These are phyloP conservation scores for Candida ulmi DNA, from an alignment of 805 yeast genomes.

Conservation along the genomic window DNA sequence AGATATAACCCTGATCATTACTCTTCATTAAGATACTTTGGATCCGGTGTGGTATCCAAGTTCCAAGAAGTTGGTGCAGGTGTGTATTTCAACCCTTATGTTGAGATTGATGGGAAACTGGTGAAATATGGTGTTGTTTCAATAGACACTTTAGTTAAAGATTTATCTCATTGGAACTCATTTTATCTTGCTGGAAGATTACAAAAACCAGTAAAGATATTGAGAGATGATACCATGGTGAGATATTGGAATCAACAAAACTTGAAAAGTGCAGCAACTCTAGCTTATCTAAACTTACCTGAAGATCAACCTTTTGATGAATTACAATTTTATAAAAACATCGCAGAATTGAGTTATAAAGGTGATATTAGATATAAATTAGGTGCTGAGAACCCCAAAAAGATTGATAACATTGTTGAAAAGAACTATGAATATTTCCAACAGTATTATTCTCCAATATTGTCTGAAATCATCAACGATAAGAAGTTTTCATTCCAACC, in stretches of 20 bases:
- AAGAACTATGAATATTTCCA: constrained; percentile 71
- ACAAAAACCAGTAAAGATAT: constrained; percentile 85
- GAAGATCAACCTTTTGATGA: constrained; percentile 42
- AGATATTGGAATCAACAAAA: constrained; percentile 70
- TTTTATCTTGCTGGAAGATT: constrained; percentile 88
- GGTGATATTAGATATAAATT: constrained; percentile 86
- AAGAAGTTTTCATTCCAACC: constrained; percentile 30
- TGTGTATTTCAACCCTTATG: constrained; percentile 90
- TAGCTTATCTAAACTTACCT: constrained; percentile 38
- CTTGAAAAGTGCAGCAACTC: constrained; percentile 67
- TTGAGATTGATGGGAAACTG: constrained; percentile 49
- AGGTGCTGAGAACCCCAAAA: constrained; percentile 90
- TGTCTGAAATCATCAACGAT: constrained; percentile 30
- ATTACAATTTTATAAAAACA: constrained; percentile 63
- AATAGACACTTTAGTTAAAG: constrained; percentile 51
- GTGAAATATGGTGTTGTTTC: constrained; percentile 88
- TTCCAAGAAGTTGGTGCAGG: constrained; percentile 80
- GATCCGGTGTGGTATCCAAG: constrained; percentile 49
- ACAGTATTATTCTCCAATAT: constrained; percentile 62
- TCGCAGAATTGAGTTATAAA: constrained; percentile 75
- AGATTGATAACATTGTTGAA: constrained; percentile 76
- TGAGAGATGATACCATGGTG: constrained; percentile 59
- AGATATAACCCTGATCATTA: constrained; percentile 69
- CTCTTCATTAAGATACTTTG: constrained; percentile 57
- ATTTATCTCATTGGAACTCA: constrained; percentile 78